Base-by-base conservation (phyloP, 495 filamentous ascomycete species). In the Aspergillus nanangensis region DNA sequence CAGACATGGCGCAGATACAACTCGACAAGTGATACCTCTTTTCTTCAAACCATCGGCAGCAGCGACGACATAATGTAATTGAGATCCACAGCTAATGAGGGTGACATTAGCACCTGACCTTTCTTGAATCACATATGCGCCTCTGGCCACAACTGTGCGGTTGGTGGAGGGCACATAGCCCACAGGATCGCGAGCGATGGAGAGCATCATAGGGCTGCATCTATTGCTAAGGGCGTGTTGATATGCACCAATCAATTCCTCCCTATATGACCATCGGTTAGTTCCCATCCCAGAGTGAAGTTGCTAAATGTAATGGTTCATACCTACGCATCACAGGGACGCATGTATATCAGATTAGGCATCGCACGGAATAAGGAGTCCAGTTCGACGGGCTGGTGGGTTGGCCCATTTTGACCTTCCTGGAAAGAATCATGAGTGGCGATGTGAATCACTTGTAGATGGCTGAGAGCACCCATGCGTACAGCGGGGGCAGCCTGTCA, bases 371-470 rank as follows among this genome's bases (percentile, higher is more conserved):
- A 78, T 10, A 76, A 54, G 3, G 69, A 53, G 11, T 62, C 66
- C 1, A 77, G 52, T 41, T 70, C 75, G 24, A 80, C 60, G 1
- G 75, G 75, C 42, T 80, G 75, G 52, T 80, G 74, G 2, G 75
- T 80, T 1, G 72, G 75, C 3, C 75, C 75, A 52, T 78, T 66
- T 55, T 80, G 65, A 27, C 74, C 76, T 11, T 56, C 62, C 11
- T 57, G 71, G 41, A 80, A 69, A 11, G 54, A 62, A 60, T 80
- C 72, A 56, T 78, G 76, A 0, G 76, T 80, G 2, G 75, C 76
- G 29, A 72, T 60, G 51, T 78, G 74, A 49, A 79, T 76, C 13
- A 59, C 53, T 34, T 66, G 69, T 18, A 78, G 67, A 11, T 60
- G 46, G 36, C 68, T 62, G 1, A 79, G 59, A 5, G 76, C 74